Evolutionary conservation across 2,329 filamentous ascomycete genomes (phyloP).

Genomic region (Parasarocladium wereldwijsianum): DNA sequence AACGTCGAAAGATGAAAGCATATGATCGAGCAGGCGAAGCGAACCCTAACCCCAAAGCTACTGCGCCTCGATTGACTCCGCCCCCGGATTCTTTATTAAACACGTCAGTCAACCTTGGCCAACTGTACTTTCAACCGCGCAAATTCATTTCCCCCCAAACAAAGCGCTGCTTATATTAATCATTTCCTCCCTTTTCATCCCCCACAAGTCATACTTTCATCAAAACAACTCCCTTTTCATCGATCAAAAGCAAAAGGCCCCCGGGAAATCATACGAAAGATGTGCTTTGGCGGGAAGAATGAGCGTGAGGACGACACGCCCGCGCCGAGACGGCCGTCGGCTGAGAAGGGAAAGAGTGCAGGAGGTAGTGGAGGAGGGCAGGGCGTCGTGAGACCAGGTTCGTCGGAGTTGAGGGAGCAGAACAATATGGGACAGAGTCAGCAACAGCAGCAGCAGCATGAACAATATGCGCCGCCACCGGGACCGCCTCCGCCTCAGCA

Average conservation of each 20-base stretch:
- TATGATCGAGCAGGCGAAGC: too few species aligned
- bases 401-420: slow-evolving; percentile 4
- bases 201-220: background rate
- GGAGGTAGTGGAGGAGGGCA: background rate
- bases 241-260: too few species aligned
- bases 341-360: slow-evolving; percentile 11
- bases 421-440: too few species aligned
- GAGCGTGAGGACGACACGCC: slow-evolving; percentile 20
- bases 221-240: background rate
- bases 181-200: background rate
- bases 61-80: too few species aligned
- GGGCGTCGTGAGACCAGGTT: slow-evolving; percentile 2
- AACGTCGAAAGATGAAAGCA: too few species aligned
- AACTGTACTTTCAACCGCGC: background rate
- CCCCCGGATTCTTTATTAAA: too few species aligned
- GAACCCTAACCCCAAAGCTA: too few species aligned
- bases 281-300: slow-evolving; percentile 36
- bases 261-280: too few species aligned
- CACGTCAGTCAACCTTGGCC: too few species aligned
- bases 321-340: slow-evolving; percentile 18
- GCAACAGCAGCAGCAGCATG: slow-evolving; percentile 5
- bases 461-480: slow-evolving; percentile 10
- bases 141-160: background rate
- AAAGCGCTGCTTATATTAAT: background rate
- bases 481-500: slow-evolving; percentile 9